Evolutionary conservation across 345 rosid species (phyloP).

Genomic region (Theobroma cacao): DNA sequence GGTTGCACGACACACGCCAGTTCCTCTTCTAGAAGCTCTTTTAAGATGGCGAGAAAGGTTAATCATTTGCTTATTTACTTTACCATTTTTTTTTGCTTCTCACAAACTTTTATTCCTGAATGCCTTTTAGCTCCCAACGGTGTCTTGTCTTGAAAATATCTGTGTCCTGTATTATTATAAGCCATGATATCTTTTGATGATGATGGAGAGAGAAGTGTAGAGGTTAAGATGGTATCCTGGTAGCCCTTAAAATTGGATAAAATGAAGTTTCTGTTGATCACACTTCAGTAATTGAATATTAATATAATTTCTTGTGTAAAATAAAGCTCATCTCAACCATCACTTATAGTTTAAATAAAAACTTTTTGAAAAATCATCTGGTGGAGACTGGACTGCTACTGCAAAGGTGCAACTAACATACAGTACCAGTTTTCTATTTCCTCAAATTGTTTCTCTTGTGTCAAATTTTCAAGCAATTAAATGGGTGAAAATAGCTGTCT

Average conservation of each 20-base stretch:
- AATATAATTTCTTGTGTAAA: not conserved
- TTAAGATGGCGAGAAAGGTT: conserved; percentile 94
- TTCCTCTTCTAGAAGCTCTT: conserved; percentile 95
- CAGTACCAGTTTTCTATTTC: not conserved
- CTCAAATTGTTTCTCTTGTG: not conserved
- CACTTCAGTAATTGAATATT: not conserved
- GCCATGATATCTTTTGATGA: not conserved
- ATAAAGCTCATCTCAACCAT: not conserved
- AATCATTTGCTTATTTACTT: conserved; percentile 1
- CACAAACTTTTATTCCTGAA: not conserved
- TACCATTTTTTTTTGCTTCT: not conserved
- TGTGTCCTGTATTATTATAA: not conserved
- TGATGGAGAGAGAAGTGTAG: not conserved
- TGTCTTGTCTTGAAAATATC: not conserved
- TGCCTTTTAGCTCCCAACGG: not conserved
- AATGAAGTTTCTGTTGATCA: not conserved
- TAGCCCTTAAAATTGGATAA: not conserved
- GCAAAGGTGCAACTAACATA: not conserved
- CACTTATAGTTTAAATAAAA: not conserved
- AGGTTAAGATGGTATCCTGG: not conserved
- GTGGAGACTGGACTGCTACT: not conserved
- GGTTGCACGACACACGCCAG: conserved; percentile 96
- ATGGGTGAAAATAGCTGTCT: not conserved
- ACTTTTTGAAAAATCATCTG: not conserved
- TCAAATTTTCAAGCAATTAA: not conserved